Evolutionary conservation across 495 filamentous ascomycete species (phyloP).

Genomic region (Talaromyces thailandensis): DNA sequence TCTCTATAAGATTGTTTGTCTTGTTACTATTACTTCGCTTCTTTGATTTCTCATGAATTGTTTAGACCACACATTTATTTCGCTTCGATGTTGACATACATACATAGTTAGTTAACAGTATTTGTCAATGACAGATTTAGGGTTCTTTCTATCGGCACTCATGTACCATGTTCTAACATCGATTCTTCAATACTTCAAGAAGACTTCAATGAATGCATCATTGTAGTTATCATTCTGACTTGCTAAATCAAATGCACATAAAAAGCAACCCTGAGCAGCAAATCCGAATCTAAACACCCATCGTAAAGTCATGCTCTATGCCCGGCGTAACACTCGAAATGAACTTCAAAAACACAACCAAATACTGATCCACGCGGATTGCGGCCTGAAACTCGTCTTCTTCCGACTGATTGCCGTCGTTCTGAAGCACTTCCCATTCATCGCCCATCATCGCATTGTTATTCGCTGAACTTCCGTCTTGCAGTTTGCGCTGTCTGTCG

Average conservation of each 20-base stretch:
- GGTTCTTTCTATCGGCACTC: background rate
- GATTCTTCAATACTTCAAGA: too few species aligned
- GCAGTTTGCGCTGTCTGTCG: slow-evolving; percentile 27
- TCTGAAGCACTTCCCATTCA: slow-evolving; percentile 75
- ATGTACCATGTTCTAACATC: too few species aligned
- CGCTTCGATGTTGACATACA: background rate
- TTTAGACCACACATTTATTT: background rate
- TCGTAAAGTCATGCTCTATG: slow-evolving; percentile 97
- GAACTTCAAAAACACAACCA: slow-evolving; percentile 97
- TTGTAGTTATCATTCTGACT: background rate
- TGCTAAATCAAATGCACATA: background rate
- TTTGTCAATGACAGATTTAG: background rate
- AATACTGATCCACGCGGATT: slow-evolving; percentile 93
- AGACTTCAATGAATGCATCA: too few species aligned
- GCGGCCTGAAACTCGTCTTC: slow-evolving; percentile 69
- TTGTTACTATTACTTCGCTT: background rate
- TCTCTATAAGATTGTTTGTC: background rate
- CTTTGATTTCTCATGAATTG: background rate
- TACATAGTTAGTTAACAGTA: background rate
- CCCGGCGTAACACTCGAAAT: slow-evolving; percentile 94
- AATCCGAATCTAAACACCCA: slow-evolving; percentile 52
- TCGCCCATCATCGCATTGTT: slow-evolving; percentile 39
- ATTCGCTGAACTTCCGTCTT: slow-evolving; percentile 40
- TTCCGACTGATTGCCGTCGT: slow-evolving; percentile 48
- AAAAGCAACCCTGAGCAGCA: background rate